These are phyloP conservation scores for Tilletia caries DNA, from an alignment of 1,284 basidiomycete genomes.

Conservation along the genomic window DNA sequence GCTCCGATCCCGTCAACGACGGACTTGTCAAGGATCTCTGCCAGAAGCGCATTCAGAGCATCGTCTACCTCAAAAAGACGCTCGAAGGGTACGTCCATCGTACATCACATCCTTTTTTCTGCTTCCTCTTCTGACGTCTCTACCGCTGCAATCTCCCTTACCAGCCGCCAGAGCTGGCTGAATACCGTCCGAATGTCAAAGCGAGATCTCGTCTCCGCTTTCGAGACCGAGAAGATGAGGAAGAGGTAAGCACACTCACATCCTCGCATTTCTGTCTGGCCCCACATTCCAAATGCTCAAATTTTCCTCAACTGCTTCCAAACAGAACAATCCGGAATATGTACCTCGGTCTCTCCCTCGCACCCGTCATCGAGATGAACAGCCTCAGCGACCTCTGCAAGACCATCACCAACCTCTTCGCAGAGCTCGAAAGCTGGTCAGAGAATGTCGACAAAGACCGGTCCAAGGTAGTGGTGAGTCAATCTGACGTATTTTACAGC, in stretches of 20 bases:
- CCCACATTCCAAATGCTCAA: not conserved
- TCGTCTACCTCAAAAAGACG: conserved; percentile 30
- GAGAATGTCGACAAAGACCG: conserved; percentile 23
- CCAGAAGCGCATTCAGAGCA: conserved; percentile 28
- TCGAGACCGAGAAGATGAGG: conserved; percentile 34
- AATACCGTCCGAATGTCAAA: conserved; percentile 25
- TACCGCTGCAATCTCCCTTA: too few species aligned
- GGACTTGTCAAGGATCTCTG: conserved; percentile 28
- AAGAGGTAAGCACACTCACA: too few species aligned
- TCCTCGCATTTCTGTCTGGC: not conserved
- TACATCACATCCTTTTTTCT: too few species aligned
- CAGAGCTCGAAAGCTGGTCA: conserved; percentile 30
- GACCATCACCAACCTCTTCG: conserved; percentile 29
- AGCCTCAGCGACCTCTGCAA: conserved; percentile 28
- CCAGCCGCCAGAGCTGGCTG: conserved; percentile 25
- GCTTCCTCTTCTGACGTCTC: too few species aligned
- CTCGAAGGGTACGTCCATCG: conserved; percentile 19
- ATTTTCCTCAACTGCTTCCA: not conserved
- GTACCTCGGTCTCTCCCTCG: conserved; percentile 33
- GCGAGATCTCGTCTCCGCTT: conserved; percentile 24
- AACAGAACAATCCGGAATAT: conserved; percentile 25
- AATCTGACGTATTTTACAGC: not conserved
- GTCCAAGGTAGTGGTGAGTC: conserved; percentile 20
- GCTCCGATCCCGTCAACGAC: not conserved
- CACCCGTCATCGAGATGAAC: conserved; percentile 30